Conservation (phyloP, 2,329 filamentous ascomycete genomes). For the Drechslerella stenobrocha region DNA sequence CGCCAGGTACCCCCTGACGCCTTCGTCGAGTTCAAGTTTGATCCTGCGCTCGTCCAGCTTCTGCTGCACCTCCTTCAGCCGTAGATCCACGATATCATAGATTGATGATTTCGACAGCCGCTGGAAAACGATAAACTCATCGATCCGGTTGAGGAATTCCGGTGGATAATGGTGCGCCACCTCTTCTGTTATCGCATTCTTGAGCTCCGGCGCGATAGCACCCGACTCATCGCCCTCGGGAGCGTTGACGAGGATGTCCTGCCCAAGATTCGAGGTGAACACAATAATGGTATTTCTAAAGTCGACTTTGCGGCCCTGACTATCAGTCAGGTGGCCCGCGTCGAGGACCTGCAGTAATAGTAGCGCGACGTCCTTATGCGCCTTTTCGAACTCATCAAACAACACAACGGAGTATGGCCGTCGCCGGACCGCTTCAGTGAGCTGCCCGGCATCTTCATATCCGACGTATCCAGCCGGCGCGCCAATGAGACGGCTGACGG, state of each 20-base stretch:
- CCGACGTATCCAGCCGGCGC: conserved; percentile 93
- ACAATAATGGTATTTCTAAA: conserved; percentile 97
- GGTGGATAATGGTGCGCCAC: conserved; percentile 76
- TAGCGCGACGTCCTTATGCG: conserved; percentile 89
- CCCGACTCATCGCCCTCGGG: conserved; percentile 63
- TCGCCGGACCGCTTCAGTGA: conserved; percentile 90
- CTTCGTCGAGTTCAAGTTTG: conserved; percentile 68
- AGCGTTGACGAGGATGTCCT: conserved; percentile 80
- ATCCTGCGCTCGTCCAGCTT: conserved; percentile 86
- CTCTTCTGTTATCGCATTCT: conserved; percentile 82
- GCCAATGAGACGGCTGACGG: conserved; percentile 87
- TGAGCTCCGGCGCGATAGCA: conserved; percentile 72
- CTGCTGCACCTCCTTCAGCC: conserved; percentile 78
- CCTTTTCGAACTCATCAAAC: conserved; percentile 98
- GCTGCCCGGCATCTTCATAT: conserved; percentile 93
- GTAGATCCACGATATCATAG: conserved; percentile 90
- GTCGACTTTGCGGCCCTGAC: conserved; percentile 94
- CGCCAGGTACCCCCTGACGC: conserved; percentile 82
- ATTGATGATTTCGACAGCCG: conserved; percentile 76
- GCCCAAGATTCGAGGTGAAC: conserved; percentile 90
- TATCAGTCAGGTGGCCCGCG: conserved; percentile 92
- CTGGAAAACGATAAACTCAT: conserved; percentile 96
- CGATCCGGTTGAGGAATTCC: conserved; percentile 94
- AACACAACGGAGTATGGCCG: conserved; percentile 94
- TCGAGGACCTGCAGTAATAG: conserved; percentile 91